phyloP scores from a whole-genome alignment of 768 basidiomycete species.

The Lenzites betulinus region DNA sequence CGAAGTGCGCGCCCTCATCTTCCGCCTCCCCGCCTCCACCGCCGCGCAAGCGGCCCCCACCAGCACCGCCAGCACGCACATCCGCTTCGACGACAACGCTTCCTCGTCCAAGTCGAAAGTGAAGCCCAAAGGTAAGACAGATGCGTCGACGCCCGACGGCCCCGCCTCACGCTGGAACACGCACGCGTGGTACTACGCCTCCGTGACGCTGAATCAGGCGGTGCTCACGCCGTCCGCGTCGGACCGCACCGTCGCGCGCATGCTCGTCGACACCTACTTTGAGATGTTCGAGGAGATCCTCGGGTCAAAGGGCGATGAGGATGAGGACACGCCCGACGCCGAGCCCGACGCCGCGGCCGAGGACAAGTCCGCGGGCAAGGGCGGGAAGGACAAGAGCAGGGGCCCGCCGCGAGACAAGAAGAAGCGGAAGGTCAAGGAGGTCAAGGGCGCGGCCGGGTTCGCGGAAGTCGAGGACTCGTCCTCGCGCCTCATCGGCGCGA shows the following conservation, averaged over 20 bases:
- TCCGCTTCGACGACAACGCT: constrained; percentile 50
- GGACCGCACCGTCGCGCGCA: constrained; percentile 74
- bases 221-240: constrained; percentile 58
- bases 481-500: constrained; percentile 83
- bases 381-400: constrained; percentile 28
- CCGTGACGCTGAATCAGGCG: constrained; percentile 94
- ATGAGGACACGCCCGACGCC: constrained; percentile 41
- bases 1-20: constrained; percentile 79
- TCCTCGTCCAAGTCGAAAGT: constrained; percentile 20
- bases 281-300: constrained; percentile 90
- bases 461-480: constrained; percentile 77
- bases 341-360: constrained; percentile 35
- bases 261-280: constrained; percentile 89
- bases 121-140: constrained; percentile 20
- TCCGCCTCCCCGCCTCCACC: constrained; percentile 54
- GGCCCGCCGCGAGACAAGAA: constrained; percentile 35
- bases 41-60: constrained; percentile 30
- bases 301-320: constrained; percentile 52
- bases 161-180: constrained; percentile 50
- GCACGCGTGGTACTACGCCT: constrained; percentile 89
- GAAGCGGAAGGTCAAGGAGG: constrained; percentile 41
- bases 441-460: constrained; percentile 65
- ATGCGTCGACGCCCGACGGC: constrained; percentile 27
- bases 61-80: constrained; percentile 43
- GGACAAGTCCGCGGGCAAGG: constrained; percentile 41